Evolutionary conservation across 2,329 filamentous ascomycete species (phyloP), one percentile per base, ranked within the genome.

Genomic region (Alternaria consortialis): DNA sequence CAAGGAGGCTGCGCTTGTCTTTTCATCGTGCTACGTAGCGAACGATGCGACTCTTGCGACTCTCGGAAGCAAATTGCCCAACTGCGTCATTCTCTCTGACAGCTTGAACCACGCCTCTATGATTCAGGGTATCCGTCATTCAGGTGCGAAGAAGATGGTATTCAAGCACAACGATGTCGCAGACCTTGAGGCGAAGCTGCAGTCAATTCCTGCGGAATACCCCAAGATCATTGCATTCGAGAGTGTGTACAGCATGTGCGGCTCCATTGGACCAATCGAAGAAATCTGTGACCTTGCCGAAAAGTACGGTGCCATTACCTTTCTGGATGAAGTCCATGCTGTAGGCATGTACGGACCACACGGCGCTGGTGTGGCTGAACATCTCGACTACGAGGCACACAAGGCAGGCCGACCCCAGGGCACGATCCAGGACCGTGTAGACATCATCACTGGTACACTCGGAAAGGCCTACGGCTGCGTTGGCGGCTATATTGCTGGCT

Each of bases 161-260:
- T 99, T 98, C 87, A 97, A 96, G 83, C 95, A 99, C 83, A 99
- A 99, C 74, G 94, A 99, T 74, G 81, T 98, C n/a, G 88, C 86
- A 42, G 95, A 99, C 73, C 84, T 99, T 15, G 95, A 99, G 83
- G 88, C 88, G 52, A 98, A 99, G 82, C 85, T 99, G 67, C 93
- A 94, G 3, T 91, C 93, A 12, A 86, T 99, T 42, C 93, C 94
- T 0, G 82, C 91, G 1, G 86, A 95, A 62, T 87, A 92, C 36
- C 95, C 95, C 59, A 99, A 99, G 84, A 97, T 99, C 68, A 99
- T 99, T 68, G 95, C 95, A 2, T 99, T 98, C 68, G 95, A 99
- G 82, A 97, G 93, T 31, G 95, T 99, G 4, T 99, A 99, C 83
- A 97, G 93, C 84, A 99, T 99, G 95, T 99, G 95, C 77, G 95